Base-by-base conservation (phyloP, 371 early-diverging fungal species). In the Actinomortierella wolfii region DNA sequence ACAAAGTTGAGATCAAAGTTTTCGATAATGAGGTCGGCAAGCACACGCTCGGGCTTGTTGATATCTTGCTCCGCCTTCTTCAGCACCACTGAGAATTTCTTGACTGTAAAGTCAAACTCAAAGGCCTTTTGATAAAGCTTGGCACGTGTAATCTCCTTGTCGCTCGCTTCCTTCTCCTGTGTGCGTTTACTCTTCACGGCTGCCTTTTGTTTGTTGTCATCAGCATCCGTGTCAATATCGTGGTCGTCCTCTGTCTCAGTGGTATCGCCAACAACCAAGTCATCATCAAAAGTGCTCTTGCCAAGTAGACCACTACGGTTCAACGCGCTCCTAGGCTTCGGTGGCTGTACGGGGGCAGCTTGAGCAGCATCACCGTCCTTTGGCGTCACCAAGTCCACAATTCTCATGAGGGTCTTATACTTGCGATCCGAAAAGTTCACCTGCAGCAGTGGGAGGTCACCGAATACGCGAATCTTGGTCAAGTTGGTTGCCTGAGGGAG, bases 381-480 rank as follows among this genome's bases (percentile, higher is more conserved):
- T 18, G 84, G 69, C 21, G 78, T 61, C 48, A 83, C 77, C 64
- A 80, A 61, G 65, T 96, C 86, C 60, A 89, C 82, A 40, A 94
- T 83, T 14, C 83, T 81, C 97, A 96, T 97, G 13, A 97, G 78
- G 0, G 90, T 87, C 60, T 90, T 90, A 83, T 98, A 97, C 76
- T 97, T 97, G 25, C 87, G 85, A 63, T 97, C 96, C 0, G 97
- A 96, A 52, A 98, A 86, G 68, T 94, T 96, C 59, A 97, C 81
- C 54, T 94, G 87, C 7, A 98, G 77, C 23, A 92, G 68, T 0
- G 97, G 97, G 51, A 98, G 76, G 18, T 90, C 86, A 21, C 96
- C 97, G 18, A 90, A 85, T 1, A 98, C 76, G 46, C 86, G 85
- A 57, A 94, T 83, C 56, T 86, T 84, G 29, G 96, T 81, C 61